phyloP scores from a whole-genome alignment of 2,329 filamentous ascomycete species.

The Epichloe brachyelytri region DNA sequence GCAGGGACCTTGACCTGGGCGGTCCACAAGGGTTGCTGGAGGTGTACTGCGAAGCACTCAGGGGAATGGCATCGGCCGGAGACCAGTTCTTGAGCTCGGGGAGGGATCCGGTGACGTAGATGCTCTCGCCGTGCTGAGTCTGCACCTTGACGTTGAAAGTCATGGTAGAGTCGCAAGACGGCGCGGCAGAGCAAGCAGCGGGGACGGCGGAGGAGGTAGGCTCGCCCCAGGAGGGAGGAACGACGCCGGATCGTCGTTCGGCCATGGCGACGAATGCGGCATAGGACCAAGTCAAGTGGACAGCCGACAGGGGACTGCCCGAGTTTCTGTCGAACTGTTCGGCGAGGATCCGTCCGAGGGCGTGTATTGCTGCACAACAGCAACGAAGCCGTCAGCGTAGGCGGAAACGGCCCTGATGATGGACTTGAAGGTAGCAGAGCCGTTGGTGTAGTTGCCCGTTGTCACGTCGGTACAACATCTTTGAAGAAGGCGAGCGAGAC shows the following conservation, averaged over 20 bases:
- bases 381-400: slow-evolving; percentile 48
- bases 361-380: slow-evolving; percentile 48
- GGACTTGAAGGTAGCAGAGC: slow-evolving; percentile 33
- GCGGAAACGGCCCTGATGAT: slow-evolving; percentile 44
- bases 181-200: slow-evolving; percentile 9
- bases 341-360: slow-evolving; percentile 46
- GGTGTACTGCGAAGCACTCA: slow-evolving; percentile 43
- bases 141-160: slow-evolving; percentile 11
- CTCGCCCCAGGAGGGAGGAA: slow-evolving; percentile 41
- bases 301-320: slow-evolving; percentile 44
- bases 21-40: slow-evolving; percentile 40
- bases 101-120: slow-evolving; percentile 15
- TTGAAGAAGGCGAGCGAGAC: slow-evolving; percentile 60
- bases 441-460: slow-evolving; percentile 47
- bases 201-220: slow-evolving; percentile 10
- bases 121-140: slow-evolving; percentile 8
- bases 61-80: slow-evolving; percentile 28
- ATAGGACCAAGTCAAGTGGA: slow-evolving; percentile 61
- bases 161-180: slow-evolving; percentile 13
- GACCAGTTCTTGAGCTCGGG: slow-evolving; percentile 27
- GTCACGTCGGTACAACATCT: slow-evolving; percentile 45
- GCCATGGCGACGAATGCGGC: slow-evolving; percentile 49
- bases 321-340: slow-evolving; percentile 48
- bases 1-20: slow-evolving; percentile 36
- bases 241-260: slow-evolving; percentile 37